Percentiles rank a stretch among this genome's conserved stretches.
phyloP scores from a whole-genome alignment of 129 eudicot species.

The Oenanthe sinensis region DNA sequence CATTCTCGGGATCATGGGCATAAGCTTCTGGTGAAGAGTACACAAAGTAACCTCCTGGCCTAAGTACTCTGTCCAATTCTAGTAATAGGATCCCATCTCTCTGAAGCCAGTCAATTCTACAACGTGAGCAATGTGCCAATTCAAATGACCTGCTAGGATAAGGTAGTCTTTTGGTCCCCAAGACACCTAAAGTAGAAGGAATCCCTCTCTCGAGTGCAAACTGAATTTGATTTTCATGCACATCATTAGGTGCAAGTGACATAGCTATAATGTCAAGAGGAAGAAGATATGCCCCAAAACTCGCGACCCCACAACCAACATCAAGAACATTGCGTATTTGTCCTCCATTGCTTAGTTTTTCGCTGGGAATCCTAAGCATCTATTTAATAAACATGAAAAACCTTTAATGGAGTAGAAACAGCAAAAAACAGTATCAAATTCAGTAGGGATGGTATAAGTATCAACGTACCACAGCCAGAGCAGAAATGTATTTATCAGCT shows the following conservation, averaged over 20 bases:
- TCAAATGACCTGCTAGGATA: constrained; percentile 87
- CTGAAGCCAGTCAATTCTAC: constrained; percentile 89
- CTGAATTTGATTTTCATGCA: constrained; percentile 84
- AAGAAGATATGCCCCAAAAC: constrained; percentile 86
- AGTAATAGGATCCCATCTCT: constrained; percentile 75
- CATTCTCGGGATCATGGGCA: constrained; percentile 76
- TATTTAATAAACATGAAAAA: constrained; percentile 12
- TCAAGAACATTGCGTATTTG: constrained; percentile 70
- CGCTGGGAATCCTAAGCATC: constrained; percentile 84
- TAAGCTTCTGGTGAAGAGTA: constrained; percentile 95
- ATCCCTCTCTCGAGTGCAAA: constrained; percentile 83
- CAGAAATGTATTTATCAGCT: constrained; percentile 69
- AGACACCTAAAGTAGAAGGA: constrained; percentile 70
- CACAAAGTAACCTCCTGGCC: constrained; percentile 90
- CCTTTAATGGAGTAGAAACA: constrained; percentile 3
- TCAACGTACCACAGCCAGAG: constrained; percentile 63
- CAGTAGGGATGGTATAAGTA: not conserved
- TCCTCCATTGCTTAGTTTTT: constrained; percentile 69
- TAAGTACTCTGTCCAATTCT: constrained; percentile 74
- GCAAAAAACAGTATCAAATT: not conserved
- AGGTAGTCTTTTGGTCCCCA: constrained; percentile 83
- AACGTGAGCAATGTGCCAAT: constrained; percentile 85
- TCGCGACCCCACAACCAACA: constrained; percentile 84
- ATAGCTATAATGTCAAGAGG: constrained; percentile 62
- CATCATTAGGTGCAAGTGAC: constrained; percentile 90